phyloP scores from a whole-genome alignment of 805 yeast species.

The Kodamaea hsintzibuensis region DNA sequence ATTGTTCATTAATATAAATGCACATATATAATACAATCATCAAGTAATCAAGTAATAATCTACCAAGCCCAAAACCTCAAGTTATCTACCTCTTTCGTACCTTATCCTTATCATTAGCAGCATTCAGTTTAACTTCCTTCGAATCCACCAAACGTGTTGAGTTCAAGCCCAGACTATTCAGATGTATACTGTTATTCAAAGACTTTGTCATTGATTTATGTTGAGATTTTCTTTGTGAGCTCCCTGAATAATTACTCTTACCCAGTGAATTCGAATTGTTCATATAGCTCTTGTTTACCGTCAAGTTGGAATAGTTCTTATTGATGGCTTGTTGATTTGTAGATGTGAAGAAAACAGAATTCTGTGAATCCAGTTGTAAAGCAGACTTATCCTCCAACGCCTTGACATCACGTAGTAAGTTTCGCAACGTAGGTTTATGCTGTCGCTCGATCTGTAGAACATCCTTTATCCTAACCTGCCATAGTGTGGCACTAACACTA shows the following conservation, averaged over 20 bases:
- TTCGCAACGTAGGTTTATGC: slow-evolving; percentile 18
- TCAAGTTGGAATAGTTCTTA: not conserved
- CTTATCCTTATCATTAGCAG: not conserved
- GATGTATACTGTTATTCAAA: not conserved
- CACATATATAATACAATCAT: not conserved
- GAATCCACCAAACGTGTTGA: too few species aligned
- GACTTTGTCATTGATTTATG: not conserved
- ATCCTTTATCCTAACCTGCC: slow-evolving; percentile 48
- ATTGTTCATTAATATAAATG: too few species aligned
- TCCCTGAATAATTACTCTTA: not conserved
- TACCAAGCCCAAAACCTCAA: too few species aligned
- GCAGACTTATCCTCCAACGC: slow-evolving; percentile 6
- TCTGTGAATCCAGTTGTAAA: slow-evolving; percentile 5
- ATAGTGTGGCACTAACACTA: slow-evolving; percentile 48
- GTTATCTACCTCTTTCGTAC: not conserved
- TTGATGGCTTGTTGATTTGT: slow-evolving; percentile 1
- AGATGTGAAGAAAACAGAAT: slow-evolving; percentile 7
- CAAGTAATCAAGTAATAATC: not conserved
- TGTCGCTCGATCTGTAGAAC: slow-evolving; percentile 48
- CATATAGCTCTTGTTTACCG: not conserved
- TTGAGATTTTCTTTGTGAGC: not conserved
- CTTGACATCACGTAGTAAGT: slow-evolving; percentile 12
- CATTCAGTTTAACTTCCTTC: not conserved
- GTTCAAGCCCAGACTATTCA: not conserved
- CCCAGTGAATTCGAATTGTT: not conserved